Conservation (phyloP, 2,329 filamentous ascomycete species). For the Diplodia scrobiculata region DNA sequence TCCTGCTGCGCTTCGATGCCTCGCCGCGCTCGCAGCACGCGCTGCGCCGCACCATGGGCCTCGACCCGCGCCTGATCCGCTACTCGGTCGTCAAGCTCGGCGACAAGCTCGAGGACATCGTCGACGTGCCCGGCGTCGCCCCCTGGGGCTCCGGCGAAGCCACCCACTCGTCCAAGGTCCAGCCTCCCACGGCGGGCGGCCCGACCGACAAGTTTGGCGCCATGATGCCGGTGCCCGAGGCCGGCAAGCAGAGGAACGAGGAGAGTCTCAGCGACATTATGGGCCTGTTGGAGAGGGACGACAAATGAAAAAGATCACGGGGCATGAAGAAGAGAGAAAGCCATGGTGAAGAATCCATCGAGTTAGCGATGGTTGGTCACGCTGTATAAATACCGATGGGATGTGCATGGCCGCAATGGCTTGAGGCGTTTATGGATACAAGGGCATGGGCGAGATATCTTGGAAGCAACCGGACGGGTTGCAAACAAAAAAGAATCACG, state of each 20-base stretch:
- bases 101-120: conserved; percentile 63
- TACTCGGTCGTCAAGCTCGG: conserved; percentile 86
- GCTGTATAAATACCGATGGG: conserved; percentile 23
- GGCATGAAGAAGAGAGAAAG: neutral
- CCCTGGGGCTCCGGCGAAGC: conserved; percentile 25
- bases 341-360: no score
- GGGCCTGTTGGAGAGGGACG: neutral
- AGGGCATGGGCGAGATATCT: conserved; percentile 7
- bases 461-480: neutral
- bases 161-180: neutral
- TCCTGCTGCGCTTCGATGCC: conserved; percentile 94
- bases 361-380: neutral
- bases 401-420: conserved; percentile 10
- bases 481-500: neutral
- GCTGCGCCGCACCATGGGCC: conserved; percentile 71
- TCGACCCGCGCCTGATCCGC: conserved; percentile 89
- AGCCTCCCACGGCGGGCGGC: neutral
- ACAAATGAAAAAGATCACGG: neutral
- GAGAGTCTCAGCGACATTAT: neutral
- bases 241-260: neutral
- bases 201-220: neutral
- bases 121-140: conserved; percentile 54
- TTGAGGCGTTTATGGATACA: conserved; percentile 20
- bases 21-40: conserved; percentile 71
- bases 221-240: neutral